These are phyloP conservation scores for Heritiera littoralis DNA, from an alignment of 345 rosid species.

Conservation along the genomic window DNA sequence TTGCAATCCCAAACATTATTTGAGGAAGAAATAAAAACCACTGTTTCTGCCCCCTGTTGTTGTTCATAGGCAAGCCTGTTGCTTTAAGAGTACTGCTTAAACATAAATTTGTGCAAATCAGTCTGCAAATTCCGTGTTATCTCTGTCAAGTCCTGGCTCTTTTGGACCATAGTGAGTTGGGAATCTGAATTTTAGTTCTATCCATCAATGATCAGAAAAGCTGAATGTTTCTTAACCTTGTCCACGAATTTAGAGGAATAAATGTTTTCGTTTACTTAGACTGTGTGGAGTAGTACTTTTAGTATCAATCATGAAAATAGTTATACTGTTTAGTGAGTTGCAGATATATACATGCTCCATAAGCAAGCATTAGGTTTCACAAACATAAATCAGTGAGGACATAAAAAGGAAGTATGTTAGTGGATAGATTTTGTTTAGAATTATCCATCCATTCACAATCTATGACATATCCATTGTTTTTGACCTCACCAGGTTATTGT, in stretches of 20 bases:
- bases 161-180: not conserved
- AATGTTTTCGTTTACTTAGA: not conserved
- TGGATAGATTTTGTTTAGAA: not conserved
- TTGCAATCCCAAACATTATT: not conserved
- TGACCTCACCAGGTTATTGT: not conserved
- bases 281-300: no score
- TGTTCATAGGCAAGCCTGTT: not conserved
- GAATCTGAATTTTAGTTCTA: not conserved
- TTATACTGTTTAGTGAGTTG: not conserved
- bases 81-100: not conserved
- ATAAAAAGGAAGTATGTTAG: not conserved
- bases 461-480: not conserved
- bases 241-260: not conserved
- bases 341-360: not conserved
- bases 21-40: not conserved
- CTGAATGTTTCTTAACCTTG: not conserved
- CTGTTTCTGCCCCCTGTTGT: not conserved
- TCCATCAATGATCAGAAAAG: not conserved
- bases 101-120: not conserved
- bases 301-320: not conserved
- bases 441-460: no score
- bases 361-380: not conserved
- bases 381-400: not conserved
- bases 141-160: not conserved
- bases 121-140: not conserved